Percentiles rank a stretch among this genome's conserved stretches.
Conservation (phyloP, 2,329 filamentous ascomycete genomes). For the Botrytis medusae region DNA sequence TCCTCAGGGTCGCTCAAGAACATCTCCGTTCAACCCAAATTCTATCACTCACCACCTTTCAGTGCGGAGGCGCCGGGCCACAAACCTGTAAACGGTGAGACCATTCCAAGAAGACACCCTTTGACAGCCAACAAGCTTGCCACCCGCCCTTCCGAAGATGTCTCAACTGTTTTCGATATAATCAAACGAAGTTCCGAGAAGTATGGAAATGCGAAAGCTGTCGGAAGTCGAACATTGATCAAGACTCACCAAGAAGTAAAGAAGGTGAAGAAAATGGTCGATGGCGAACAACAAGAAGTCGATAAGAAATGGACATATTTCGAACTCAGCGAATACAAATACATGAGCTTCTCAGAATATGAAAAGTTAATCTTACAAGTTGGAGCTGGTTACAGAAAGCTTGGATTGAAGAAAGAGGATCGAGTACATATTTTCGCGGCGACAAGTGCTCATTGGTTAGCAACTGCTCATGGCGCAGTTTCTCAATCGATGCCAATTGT, state of each 20-base stretch:
- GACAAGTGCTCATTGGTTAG: conserved; percentile 55
- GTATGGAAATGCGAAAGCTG: conserved; percentile 60
- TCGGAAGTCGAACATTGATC: conserved; percentile 70
- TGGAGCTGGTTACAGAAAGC: conserved; percentile 67
- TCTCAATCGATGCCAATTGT: conserved; percentile 90
- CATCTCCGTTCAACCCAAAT: conserved; percentile 34
- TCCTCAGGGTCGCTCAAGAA: conserved; percentile 35
- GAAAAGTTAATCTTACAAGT: conserved; percentile 65
- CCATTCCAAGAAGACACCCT: conserved; percentile 64
- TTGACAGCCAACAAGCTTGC: conserved; percentile 57
- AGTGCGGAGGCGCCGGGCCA: conserved; percentile 60
- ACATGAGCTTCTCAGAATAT: conserved; percentile 74
- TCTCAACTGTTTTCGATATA: conserved; percentile 53
- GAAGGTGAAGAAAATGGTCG: conserved; percentile 82
- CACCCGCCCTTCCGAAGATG: conserved; percentile 51
- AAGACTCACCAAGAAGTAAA: conserved; percentile 77
- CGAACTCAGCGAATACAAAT: conserved; percentile 76
- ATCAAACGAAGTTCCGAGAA: conserved; percentile 63
- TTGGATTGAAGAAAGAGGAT: conserved; percentile 65
- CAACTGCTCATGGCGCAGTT: conserved; percentile 53
- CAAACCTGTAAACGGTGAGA: conserved; percentile 63
- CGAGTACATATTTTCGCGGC: conserved; percentile 76
- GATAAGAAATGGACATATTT: conserved; percentile 88
- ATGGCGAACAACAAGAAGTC: conserved; percentile 73
- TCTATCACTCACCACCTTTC: conserved; percentile 53